Evolutionary conservation across 176 grass and related monocot genomes (phyloP).

Genomic region (Cenchrus purpureus): DNA sequence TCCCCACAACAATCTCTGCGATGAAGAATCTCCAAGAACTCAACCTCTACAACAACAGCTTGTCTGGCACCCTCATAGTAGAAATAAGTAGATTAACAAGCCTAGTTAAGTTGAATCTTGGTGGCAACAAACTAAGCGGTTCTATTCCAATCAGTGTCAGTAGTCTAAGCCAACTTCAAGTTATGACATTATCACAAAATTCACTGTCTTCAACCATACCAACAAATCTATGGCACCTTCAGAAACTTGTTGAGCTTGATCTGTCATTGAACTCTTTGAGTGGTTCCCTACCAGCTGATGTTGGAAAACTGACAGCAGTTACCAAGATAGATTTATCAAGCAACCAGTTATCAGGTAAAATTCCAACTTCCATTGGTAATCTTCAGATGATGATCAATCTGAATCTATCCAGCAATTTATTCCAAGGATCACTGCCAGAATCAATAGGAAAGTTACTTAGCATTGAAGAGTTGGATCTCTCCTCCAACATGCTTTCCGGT

Average conservation of each 20-base stretch:
- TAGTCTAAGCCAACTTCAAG: constrained; percentile 38
- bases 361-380: constrained; percentile 43
- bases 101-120: constrained; percentile 34
- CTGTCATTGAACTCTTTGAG: constrained; percentile 45
- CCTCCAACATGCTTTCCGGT: constrained; percentile 42
- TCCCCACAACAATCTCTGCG: constrained; percentile 17
- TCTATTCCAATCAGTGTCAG: constrained; percentile 35
- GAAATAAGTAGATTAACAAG: constrained; percentile 41
- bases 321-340: constrained; percentile 38
- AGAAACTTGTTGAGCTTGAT: constrained; percentile 46
- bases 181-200: constrained; percentile 35
- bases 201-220: constrained; percentile 52
- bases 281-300: constrained; percentile 30
- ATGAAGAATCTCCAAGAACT: constrained; percentile 45
- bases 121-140: constrained; percentile 35
- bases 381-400: constrained; percentile 45
- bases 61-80: constrained; percentile 41
- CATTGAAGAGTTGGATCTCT: constrained; percentile 43
- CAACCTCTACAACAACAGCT: constrained; percentile 37
- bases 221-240: constrained; percentile 30
- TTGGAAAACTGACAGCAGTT: constrained; percentile 40
- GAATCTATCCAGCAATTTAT: constrained; percentile 39
- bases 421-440: constrained; percentile 44
- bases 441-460: constrained; percentile 38
- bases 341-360: constrained; percentile 45